phyloP scores from a whole-genome alignment of 768 basidiomycete genomes.

The Leucocoprinus birnbaumii region DNA sequence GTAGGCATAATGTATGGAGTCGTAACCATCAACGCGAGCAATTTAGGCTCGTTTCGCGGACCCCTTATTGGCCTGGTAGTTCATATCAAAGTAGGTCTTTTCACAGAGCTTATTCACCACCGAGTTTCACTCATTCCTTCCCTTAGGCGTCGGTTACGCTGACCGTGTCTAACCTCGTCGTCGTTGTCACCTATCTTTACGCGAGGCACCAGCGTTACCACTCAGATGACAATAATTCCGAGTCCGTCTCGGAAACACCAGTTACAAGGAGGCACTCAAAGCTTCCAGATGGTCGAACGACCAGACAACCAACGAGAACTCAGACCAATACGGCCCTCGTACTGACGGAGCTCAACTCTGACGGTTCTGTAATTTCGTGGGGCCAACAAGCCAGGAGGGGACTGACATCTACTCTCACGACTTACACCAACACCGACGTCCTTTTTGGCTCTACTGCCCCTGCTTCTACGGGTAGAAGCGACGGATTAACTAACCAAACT shows the following conservation, averaged over 20 bases:
- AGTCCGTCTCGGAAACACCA: background rate
- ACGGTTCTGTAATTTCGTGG: background rate
- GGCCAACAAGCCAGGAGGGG: background rate
- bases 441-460: background rate
- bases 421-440: background rate
- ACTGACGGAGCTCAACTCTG: conserved; percentile 2
- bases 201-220: background rate
- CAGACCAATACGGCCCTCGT: background rate
- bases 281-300: conserved; percentile 1
- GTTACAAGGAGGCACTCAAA: background rate
- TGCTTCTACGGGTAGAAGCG: background rate
- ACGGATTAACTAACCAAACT: background rate
- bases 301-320: background rate
- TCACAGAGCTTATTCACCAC: background rate
- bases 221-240: too few species aligned
- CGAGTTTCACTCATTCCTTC: background rate
- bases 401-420: background rate
- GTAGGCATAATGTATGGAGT: background rate
- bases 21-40: background rate
- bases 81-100: conserved; percentile 3
- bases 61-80: background rate
- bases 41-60: background rate
- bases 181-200: conserved; percentile 7
- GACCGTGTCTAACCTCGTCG: conserved; percentile 8
- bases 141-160: conserved; percentile 1